A percentile compares a stretch with the other conserved stretches of the same genome.
phyloP scores from a whole-genome alignment of 306 rosid species.

The Albizia julibrissin region DNA sequence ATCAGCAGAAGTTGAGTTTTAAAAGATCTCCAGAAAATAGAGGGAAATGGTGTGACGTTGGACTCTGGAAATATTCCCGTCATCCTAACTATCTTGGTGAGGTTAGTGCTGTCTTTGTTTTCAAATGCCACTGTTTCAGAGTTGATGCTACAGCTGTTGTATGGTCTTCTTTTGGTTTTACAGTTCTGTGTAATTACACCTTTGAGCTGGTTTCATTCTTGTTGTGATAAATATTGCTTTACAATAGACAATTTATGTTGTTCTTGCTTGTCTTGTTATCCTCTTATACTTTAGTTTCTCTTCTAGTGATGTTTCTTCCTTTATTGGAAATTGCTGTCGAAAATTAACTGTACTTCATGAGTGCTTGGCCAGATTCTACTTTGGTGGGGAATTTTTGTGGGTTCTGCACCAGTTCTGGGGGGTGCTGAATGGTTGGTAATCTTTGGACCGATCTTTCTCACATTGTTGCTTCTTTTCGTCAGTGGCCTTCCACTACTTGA shows the following conservation, averaged over 20 bases:
- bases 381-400: constrained; percentile 98
- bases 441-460: constrained; percentile 79
- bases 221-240: constrained; percentile 5
- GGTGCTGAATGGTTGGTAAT: constrained; percentile 94
- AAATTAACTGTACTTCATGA: constrained; percentile 27
- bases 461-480: constrained; percentile 88
- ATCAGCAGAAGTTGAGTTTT: constrained; percentile 81
- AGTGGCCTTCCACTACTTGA: constrained; percentile 95
- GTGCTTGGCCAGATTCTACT: constrained; percentile 68
- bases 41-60: constrained; percentile 87
- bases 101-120: constrained; percentile 54
- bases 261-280: background rate
- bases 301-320: constrained; percentile 4
- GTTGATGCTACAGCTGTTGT: constrained; percentile 16
- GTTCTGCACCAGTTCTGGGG: constrained; percentile 68
- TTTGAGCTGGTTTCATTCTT: constrained; percentile 16
- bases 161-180: constrained; percentile 2
- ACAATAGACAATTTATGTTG: background rate
- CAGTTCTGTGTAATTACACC: constrained; percentile 5
- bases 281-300: background rate
- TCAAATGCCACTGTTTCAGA: constrained; percentile 21
- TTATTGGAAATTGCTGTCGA: constrained; percentile 8
- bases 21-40: constrained; percentile 63
- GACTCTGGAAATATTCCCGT: constrained; percentile 89
- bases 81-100: constrained; percentile 99